phyloP scores from a whole-genome alignment of 345 rosid species.

The Arabidopsis arenosa region DNA sequence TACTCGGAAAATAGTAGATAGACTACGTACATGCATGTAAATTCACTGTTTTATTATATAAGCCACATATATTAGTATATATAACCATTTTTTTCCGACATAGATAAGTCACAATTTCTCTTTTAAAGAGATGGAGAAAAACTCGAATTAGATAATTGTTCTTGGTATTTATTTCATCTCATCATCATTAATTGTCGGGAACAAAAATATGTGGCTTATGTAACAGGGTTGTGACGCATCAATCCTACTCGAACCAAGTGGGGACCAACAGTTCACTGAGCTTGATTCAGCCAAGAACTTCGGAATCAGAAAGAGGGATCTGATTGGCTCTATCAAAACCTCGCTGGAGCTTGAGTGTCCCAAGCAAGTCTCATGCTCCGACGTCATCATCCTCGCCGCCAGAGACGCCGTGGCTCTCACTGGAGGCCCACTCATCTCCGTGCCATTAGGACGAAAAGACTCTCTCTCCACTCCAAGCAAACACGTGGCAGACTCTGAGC shows the following conservation, averaged over 20 bases:
- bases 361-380: conserved; percentile 55
- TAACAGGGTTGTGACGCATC: conserved; percentile 59
- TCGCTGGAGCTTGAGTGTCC: conserved; percentile 51
- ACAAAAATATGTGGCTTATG: not conserved
- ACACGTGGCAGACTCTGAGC: conserved; percentile 48
- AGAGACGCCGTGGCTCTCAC: conserved; percentile 52
- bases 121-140: not conserved
- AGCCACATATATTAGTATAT: not conserved
- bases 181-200: not conserved
- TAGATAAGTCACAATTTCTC: not conserved
- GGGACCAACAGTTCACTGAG: conserved; percentile 42
- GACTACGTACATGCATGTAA: not conserved
- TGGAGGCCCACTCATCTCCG: conserved; percentile 47
- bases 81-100: not conserved
- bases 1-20: not conserved
- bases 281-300: conserved; percentile 50
- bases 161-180: not conserved
- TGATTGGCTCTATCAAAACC: conserved; percentile 46
- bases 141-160: not conserved
- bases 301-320: conserved; percentile 53
- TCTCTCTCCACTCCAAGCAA: conserved; percentile 34
- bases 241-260: conserved; percentile 46
- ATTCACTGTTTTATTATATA: not conserved
- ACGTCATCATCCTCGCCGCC: conserved; percentile 53
- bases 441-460: conserved; percentile 54